Evolutionary conservation across 345 rosid species (phyloP), one percentile per base, ranked within the genome.

Genomic region (Eucalyptus albens): DNA sequence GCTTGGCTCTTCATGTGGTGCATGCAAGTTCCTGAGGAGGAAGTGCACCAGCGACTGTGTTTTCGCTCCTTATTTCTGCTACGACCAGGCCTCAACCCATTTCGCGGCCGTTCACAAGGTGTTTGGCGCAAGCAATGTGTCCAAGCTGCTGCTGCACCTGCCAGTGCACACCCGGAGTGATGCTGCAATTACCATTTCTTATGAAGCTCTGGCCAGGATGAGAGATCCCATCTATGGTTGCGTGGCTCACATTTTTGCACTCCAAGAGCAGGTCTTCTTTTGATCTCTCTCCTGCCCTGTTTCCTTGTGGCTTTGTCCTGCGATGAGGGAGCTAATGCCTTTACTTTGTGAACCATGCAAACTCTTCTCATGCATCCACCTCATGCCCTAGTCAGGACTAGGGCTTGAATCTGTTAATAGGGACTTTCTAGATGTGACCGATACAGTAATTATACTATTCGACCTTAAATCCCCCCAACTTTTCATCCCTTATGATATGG

Each of bases 11-110:
- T 96, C 98, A 47, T 96, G 98, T 88, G 98, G 98, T 89, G 98
- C 98, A 60, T 96, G 98, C 96, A 96, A 94, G 90, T 96, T 95
- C 91, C 92, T 96, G 51, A 93, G 98, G 92, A 95, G 98, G 91
- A 96, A 92, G 89, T 96, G 98, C 92, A 92, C 93, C 16, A 92
- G 67, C 44, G 97, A 93, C 40, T 96, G 98, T 67, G 95, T 94
- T 21, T 95, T 96, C 86, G 97, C 97, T 17, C 98, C 98, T 53
- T 94, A 95, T 92, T 96, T 96, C 92, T 90, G 94, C 77, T 95
- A 96, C 42, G 95, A 95, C 51, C 94, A 95, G 88, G 98, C 96
- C 37, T 92, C 96, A 9, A 89, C 89, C 83, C 97, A 96, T 87
- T 96, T 96, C 31, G 94, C 94, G 1, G 98, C 98, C 3, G 98